A percentile compares a stretch with the other conserved stretches of the same genome.
phyloP scores from a whole-genome alignment of 352 stramenopile species.

The Globisporangium middletonii region DNA sequence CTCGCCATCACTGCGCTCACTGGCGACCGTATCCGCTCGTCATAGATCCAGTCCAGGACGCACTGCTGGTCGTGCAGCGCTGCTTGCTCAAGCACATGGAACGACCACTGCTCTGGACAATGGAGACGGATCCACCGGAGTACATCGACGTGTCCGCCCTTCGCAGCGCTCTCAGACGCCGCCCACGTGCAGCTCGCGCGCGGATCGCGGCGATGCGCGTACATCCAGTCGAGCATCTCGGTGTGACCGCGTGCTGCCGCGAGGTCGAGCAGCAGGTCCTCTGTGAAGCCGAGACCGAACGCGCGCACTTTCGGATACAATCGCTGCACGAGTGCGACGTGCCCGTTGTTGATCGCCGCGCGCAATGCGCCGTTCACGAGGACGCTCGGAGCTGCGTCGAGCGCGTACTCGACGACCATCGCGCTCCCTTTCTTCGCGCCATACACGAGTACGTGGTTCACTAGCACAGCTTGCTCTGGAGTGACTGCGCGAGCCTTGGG shows the following conservation, averaged over 20 bases:
- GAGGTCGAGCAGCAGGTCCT: slow-evolving; percentile 7
- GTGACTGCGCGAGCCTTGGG: neutral
- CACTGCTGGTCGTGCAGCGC: slow-evolving; percentile 8
- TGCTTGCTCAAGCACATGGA: slow-evolving; percentile 4
- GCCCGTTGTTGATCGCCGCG: slow-evolving; percentile 5
- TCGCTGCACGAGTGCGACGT: neutral
- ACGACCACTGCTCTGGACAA: slow-evolving; percentile 5
- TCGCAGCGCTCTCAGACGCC: slow-evolving; percentile 6
- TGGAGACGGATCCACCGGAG: slow-evolving; percentile 2
- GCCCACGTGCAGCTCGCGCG: neutral
- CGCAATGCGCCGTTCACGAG: slow-evolving; percentile 9
- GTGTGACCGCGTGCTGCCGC: slow-evolving; percentile 7
- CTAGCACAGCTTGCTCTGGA: neutral
- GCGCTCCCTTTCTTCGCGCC: slow-evolving; percentile 9
- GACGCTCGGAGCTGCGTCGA: neutral
- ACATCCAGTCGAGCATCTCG: slow-evolving; percentile 9
- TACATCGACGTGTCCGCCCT: slow-evolving; percentile 2
- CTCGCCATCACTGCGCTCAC: neutral
- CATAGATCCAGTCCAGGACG: slow-evolving; percentile 9
- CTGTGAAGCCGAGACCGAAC: slow-evolving; percentile 7
- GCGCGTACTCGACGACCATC: slow-evolving; percentile 2
- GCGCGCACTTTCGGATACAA: slow-evolving; percentile 6
- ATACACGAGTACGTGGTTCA: slow-evolving; percentile 9
- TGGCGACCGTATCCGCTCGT: neutral
- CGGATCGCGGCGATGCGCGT: slow-evolving; percentile 2